Conservation (phyloP, 352 stramenopile genomes). For the Phytopythium vexans region DNA sequence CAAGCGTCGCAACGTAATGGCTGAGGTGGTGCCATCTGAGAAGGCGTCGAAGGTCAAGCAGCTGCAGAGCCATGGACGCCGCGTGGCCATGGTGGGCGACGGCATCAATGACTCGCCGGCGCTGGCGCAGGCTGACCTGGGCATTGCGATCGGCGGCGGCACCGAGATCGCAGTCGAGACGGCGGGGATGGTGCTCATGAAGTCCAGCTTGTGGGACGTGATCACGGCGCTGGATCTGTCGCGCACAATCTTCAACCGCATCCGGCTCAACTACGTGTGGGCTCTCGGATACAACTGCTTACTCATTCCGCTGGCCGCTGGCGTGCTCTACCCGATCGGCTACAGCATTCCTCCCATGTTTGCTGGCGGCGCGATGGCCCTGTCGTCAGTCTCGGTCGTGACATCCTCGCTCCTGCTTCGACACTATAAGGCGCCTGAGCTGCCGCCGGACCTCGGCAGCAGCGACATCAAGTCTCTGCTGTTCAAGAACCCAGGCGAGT, state of each 20-base stretch:
- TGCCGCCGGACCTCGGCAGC: slow-evolving; percentile 52
- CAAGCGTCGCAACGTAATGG: slow-evolving; percentile 90
- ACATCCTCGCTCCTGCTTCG: slow-evolving; percentile 92
- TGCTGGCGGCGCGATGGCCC: slow-evolving; percentile 95
- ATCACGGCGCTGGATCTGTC: slow-evolving; percentile 96
- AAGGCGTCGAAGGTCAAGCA: slow-evolving; percentile 93
- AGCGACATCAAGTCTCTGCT: slow-evolving; percentile 75
- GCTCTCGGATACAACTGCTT: slow-evolving; percentile 98
- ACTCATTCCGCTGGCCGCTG: slow-evolving; percentile 95
- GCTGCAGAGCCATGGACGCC: slow-evolving; percentile 84
- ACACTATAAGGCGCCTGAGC: slow-evolving; percentile 84
- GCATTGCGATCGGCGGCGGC: slow-evolving; percentile 94
- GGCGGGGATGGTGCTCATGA: slow-evolving; percentile 92
- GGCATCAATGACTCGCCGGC: slow-evolving; percentile 99
- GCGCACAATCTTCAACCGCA: slow-evolving; percentile 95
- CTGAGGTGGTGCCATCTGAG: slow-evolving; percentile 94
- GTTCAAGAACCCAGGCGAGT: slow-evolving; percentile 78
- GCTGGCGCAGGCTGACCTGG: slow-evolving; percentile 95
- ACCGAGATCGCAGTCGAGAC: slow-evolving; percentile 98
- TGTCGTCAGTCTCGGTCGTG: slow-evolving; percentile 96
- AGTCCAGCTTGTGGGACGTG: slow-evolving; percentile 91
- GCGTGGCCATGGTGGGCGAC: slow-evolving; percentile 97
- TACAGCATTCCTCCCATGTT: slow-evolving; percentile 95
- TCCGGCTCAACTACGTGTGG: slow-evolving; percentile 97
- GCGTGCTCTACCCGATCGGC: slow-evolving; percentile 94